A percentile compares a stretch with the other conserved stretches of the same genome.
Conservation (phyloP, 1,284 basidiomycete species). For the Schizophyllum amplum region DNA sequence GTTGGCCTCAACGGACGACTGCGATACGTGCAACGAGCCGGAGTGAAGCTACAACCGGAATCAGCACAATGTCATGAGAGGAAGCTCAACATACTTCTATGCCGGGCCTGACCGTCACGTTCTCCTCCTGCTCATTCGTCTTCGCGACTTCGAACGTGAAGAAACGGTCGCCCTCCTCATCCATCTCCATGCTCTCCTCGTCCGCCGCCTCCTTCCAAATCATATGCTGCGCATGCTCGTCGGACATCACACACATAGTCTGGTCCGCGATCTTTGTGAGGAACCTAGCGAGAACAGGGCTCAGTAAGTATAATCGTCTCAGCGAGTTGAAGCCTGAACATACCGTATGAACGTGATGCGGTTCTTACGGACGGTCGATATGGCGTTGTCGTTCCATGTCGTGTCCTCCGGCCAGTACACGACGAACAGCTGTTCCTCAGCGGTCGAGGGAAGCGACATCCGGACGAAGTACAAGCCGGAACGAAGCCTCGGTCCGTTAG, state of each 20-base stretch:
- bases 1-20: conserved; percentile 5
- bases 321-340: not conserved
- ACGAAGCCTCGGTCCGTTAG: conserved; percentile 26
- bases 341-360: conserved; percentile 57
- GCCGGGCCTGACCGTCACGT: conserved; percentile 30
- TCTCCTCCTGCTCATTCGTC: conserved; percentile 50
- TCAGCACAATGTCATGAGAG: conserved; percentile 4
- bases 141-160: conserved; percentile 50
- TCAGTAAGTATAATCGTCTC: conserved; percentile 7
- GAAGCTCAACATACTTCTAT: conserved; percentile 28
- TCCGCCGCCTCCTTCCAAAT: conserved; percentile 31
- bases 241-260: conserved; percentile 37
- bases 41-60: too few relatives aligned
- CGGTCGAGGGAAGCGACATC: conserved; percentile 4
- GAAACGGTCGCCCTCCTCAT: conserved; percentile 36
- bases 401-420: conserved; percentile 56
- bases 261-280: conserved; percentile 51
- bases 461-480: conserved; percentile 43
- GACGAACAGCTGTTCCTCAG: conserved; percentile 28
- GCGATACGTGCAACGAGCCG: conserved; percentile 8
- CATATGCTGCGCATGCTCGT: conserved; percentile 33
- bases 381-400: conserved; percentile 48
- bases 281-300: conserved; percentile 30
- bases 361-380: conserved; percentile 38
- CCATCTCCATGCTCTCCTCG: conserved; percentile 18